phyloP scores from a whole-genome alignment of 31 red algal species.

The Odonthalia washingtoniensis region DNA sequence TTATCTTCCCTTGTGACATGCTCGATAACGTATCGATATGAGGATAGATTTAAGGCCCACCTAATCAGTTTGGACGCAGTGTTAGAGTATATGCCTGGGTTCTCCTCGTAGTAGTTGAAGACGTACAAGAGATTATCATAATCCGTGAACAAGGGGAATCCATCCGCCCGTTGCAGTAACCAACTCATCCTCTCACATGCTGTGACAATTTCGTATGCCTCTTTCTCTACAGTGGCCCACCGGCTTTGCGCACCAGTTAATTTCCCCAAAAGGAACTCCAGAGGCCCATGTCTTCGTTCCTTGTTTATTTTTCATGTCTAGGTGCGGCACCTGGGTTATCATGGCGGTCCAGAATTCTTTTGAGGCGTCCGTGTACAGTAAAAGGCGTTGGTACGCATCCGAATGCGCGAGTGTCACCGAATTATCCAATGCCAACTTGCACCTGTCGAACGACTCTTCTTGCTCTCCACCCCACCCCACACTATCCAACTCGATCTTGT shows the following conservation, averaged over 20 bases:
- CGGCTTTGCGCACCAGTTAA: background rate
- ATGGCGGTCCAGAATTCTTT: background rate
- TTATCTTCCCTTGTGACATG: no score
- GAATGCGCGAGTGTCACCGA: background rate
- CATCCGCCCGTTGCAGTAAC: background rate
- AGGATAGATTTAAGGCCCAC: no score
- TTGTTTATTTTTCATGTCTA: background rate
- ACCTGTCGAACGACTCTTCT: background rate
- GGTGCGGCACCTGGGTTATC: background rate
- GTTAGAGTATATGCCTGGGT: no score
- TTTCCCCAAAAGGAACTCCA: background rate
- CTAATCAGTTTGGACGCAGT: no score
- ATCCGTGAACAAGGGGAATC: background rate
- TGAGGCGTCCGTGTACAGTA: background rate
- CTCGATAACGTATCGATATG: no score
- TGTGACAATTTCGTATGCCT: background rate
- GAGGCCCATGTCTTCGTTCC: background rate
- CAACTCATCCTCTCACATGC: no score
- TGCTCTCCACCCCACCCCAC: background rate
- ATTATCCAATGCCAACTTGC: background rate
- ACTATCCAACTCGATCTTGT: background rate
- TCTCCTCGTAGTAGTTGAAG: background rate
- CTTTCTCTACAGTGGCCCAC: background rate
- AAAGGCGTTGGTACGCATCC: background rate
- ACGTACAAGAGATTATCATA: background rate